These are phyloP conservation scores for Lactarius sp. DNA, from an alignment of 768 basidiomycete genomes.

Conservation along the genomic window DNA sequence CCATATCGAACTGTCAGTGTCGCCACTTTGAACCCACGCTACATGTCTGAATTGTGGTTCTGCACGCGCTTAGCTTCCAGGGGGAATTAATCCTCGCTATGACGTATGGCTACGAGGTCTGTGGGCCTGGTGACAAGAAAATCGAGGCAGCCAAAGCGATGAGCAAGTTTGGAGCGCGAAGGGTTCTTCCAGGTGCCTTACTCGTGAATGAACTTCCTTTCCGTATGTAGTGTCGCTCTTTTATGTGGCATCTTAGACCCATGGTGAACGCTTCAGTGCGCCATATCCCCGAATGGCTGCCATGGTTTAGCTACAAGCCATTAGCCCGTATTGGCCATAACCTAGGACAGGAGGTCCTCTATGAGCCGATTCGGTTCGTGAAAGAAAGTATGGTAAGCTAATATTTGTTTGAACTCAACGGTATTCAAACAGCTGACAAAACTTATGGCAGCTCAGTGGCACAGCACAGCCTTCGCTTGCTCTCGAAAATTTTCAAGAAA, in stretches of 20 bases:
- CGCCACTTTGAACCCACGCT: no score
- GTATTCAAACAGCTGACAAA: not conserved
- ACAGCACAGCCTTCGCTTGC: constrained; percentile 5
- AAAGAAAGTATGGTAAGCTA: constrained; percentile 4
- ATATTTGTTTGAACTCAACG: not conserved
- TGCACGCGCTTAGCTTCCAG: no score
- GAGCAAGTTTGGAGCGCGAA: not conserved
- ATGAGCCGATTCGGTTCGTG: not conserved
- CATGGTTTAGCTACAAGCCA: constrained; percentile 14
- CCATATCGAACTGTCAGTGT: not conserved
- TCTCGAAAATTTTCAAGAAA: constrained; percentile 1
- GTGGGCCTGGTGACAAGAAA: not conserved
- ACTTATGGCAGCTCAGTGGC: not conserved
- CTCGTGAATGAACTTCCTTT: constrained; percentile 18
- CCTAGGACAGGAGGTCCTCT: not conserved
- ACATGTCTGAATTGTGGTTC: no score
- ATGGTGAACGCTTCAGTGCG: not conserved
- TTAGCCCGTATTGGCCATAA: not conserved
- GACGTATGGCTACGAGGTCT: constrained; percentile 6
- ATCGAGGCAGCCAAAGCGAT: not conserved
- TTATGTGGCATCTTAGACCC: no score
- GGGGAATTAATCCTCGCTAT: constrained; percentile 6
- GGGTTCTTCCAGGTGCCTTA: constrained; percentile 6
- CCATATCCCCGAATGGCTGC: constrained; percentile 2
- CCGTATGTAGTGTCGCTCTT: not conserved